Evolutionary conservation across 192 early-diverging fungal genomes (phyloP), one percentile per base, ranked within the genome.

Genomic region (Umbelopsis sp.): DNA sequence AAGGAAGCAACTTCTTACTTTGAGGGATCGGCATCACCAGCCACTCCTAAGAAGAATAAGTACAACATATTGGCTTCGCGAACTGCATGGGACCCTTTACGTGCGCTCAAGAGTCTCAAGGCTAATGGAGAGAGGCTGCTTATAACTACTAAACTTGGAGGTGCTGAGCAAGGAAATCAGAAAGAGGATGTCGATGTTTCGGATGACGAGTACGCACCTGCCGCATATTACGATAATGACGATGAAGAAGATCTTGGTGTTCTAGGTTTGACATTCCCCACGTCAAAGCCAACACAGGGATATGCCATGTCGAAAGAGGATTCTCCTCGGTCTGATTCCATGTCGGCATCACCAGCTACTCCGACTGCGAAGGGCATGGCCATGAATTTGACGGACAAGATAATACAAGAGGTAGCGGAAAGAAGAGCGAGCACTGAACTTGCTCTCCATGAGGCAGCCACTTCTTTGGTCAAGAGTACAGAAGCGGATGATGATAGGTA

Each of bases 221-320:
- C 56, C 34, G 56, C 31, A 16, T 62, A 62, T 14, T 62, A 62
- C 34, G 31, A 62, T 62, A 62, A 62, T 62, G 56, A 62, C 31
- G 56, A 62, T n/a, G 56, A 62, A 34, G 56, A 62, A 62, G 56
- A 34, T 14, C 56, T 62, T 34, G 56, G 56, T 16, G 56, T 62
- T 2, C 56, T 62, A 2, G 56, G 56, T 7, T 62, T 62, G 16
- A 62, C 56, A 2, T 62, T 62, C 31, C 56, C 56, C 17, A 31
- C 26, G 0, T 17, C 56, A 4, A 26, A 31, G 34, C 12, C 31
- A 20, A 32, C 26, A 4, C 12, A 17, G 17, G 56, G 31, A 34
- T 34, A 34, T 17, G 56, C 56, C 56, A 20, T 62, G 29, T 62
- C 56, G 3, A 62, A 62, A n/a, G 56, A 62, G 6, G 56, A 62